Conservation (phyloP, 2,329 filamentous ascomycete species). For the Neonectria magnoliae region DNA sequence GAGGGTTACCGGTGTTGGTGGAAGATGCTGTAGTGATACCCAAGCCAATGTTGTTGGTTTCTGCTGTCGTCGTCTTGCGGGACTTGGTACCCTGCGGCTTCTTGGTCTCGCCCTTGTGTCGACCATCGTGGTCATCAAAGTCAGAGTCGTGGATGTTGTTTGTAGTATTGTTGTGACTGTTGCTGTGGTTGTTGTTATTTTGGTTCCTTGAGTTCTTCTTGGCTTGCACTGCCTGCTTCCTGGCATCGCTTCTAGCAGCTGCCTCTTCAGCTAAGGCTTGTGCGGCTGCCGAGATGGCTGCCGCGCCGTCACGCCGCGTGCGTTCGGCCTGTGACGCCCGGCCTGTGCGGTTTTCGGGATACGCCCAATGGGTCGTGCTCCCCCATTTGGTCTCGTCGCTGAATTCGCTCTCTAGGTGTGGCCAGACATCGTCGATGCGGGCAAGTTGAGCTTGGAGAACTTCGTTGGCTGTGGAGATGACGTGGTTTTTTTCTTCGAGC, state of each 20-base stretch:
- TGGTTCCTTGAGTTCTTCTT: slow-evolving; percentile 77
- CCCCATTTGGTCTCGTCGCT: slow-evolving; percentile 95
- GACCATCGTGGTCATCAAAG: slow-evolving; percentile 73
- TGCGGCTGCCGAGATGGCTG: slow-evolving; percentile 79
- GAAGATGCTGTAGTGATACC: slow-evolving; percentile 69
- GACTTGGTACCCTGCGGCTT: slow-evolving; percentile 71
- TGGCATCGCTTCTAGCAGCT: slow-evolving; percentile 82
- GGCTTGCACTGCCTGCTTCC: slow-evolving; percentile 82
- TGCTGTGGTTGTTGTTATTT: slow-evolving; percentile 54
- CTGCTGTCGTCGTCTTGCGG: slow-evolving; percentile 68
- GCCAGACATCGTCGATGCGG: slow-evolving; percentile 87
- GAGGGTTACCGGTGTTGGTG: slow-evolving; percentile 64
- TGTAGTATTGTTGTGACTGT: slow-evolving; percentile 51
- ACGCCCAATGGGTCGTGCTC: slow-evolving; percentile 94
- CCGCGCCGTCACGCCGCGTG: slow-evolving; percentile 80
- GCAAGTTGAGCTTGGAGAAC: slow-evolving; percentile 85
- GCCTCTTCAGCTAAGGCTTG: slow-evolving; percentile 84
- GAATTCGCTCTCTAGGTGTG: slow-evolving; percentile 87
- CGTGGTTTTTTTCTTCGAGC: slow-evolving; percentile 97
- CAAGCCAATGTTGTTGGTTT: slow-evolving; percentile 66
- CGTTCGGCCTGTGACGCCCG: slow-evolving; percentile 75
- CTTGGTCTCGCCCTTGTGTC: slow-evolving; percentile 65
- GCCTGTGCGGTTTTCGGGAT: slow-evolving; percentile 81
- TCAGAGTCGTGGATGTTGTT: slow-evolving; percentile 71
- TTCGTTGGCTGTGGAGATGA: slow-evolving; percentile 91